These are phyloP conservation scores for Gleditsia sinensis DNA, from an alignment of 306 rosid species.

Conservation along the genomic window DNA sequence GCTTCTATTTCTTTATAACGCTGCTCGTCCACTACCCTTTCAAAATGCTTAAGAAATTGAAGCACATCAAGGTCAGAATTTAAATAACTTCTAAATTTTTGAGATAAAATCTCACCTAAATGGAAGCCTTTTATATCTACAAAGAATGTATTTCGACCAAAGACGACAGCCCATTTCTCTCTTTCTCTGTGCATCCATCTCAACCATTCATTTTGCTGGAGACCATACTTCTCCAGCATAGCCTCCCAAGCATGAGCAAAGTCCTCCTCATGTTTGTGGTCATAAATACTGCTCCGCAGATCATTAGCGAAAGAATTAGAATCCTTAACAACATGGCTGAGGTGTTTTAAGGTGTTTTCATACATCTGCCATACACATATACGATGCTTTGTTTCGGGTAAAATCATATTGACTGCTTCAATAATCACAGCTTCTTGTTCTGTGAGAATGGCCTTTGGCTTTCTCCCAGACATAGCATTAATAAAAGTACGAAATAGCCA, in stretches of 20 bases:
- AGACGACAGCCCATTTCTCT: conserved; percentile 66
- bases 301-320: conserved; percentile 51
- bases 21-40: conserved; percentile 54
- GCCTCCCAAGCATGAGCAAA: conserved; percentile 58
- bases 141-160: conserved; percentile 55
- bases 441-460: conserved; percentile 60
- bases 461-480: conserved; percentile 58
- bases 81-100: conserved; percentile 41
- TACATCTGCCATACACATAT: conserved; percentile 66
- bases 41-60: conserved; percentile 58
- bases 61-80: conserved; percentile 49
- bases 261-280: conserved; percentile 55
- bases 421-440: conserved; percentile 64
- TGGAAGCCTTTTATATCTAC: conserved; percentile 55
- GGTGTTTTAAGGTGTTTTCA: conserved; percentile 59
- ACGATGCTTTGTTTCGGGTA: conserved; percentile 50
- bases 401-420: conserved; percentile 55
- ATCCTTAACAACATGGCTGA: conserved; percentile 51
- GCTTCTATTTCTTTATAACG: conserved; percentile 69
- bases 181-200: conserved; percentile 72
- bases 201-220: conserved; percentile 67
- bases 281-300: conserved; percentile 57
- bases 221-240: conserved; percentile 56
- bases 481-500: conserved; percentile 59
- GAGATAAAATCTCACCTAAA: conserved; percentile 58